Evolutionary conservation across 2,329 filamentous ascomycete genomes (phyloP), one percentile per base, ranked within the genome.

Genomic region (Ceratocystis alfenasii): DNA sequence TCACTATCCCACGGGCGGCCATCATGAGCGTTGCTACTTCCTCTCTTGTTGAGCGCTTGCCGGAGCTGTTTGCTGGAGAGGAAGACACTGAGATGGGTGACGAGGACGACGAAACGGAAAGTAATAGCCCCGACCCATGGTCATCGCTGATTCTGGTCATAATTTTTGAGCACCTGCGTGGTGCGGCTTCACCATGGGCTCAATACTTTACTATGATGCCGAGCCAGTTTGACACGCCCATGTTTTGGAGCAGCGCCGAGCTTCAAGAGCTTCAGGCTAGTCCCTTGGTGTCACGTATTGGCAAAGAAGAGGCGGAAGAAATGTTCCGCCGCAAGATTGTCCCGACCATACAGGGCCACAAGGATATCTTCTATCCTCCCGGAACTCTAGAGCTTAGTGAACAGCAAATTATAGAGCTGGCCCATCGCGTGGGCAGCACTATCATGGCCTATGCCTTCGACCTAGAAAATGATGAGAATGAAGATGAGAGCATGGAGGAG

Each of bases 391-490:
- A 68, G 1, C 72, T 77, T 5, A 72, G 69, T 12, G 81, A 83
- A 30, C 74, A 76, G 1, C 75, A 80, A 28, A 73, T 85, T 1
- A 69, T 83, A 1, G 68, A 70, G 6, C 72, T 85, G 20, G 87
- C 88, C 64, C 90, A 95, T 73, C 81, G 84, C 7, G 92, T 95
- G 86, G 91, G 89, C 1, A 92, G 87, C 68, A 85, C 88, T 17
- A 93, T 96, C 70, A 95, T 96, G 90, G 87, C 90, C 0, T 96
- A 95, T 73, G 90, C 90, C 0, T 96, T 96, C 73, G 91, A 96
- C 70, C 81, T 95, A 5, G 82, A 84, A 61, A 78, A 78, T 6
- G 76, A 79, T 0, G 81, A 81, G 50, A 79, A 83, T 0, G 74
- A 77, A 0, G 81, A 84, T 25, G 79, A 83, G 15, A 77, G 81